Base-by-base conservation (phyloP, 2,329 filamentous ascomycete genomes). In the Trichothecium sympodiale region DNA sequence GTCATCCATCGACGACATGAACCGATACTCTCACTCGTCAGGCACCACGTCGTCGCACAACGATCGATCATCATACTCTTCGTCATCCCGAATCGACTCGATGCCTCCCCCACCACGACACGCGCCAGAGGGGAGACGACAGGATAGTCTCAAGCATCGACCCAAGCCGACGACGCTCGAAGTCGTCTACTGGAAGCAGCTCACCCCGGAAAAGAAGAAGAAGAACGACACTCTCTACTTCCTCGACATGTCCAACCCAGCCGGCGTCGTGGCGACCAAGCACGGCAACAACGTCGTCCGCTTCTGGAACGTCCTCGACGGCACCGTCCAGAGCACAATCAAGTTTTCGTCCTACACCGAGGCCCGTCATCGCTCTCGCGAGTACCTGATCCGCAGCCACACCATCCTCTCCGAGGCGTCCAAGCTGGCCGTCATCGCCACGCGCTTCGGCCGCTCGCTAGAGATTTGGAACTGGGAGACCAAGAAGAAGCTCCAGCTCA, bases 231-330 rank as follows among this genome's bases (percentile, higher is more conserved):
- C 46, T 5, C 49, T 61, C 8, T 52, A 53, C 41, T 58, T 52
- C 35, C 45, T 61, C 18, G 59, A 62, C 41, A 46, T 58, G 5
- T 60, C 57, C 1, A 46, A 50, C 2, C 49, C 46, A 1, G 52
- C 53, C 0, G 47, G 51, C 4, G 52, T 52, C 8, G 43, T 62
- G 3, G 57, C 58, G 6, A 60, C 51, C 45, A 56, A 56, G 37
- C 52, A 56, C 27, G 53, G 53, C 18, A 55, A 95, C 54, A 80
- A 83, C 40, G 85, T 84, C 1, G 82, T 94, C 40, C 94, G 94
- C 60, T 84, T 95, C 37, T 95, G 87, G 81, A 85, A 84, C 8
- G 67, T 80, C 12, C 78, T 85, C 41, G 80, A 86, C 50, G 86
- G 88, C 17, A 82, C 88, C 46, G 77, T 85, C 0, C 73, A 86